Evolutionary conservation across 2,329 filamentous ascomycete genomes (phyloP).

Genomic region (Claviceps pusilla): DNA sequence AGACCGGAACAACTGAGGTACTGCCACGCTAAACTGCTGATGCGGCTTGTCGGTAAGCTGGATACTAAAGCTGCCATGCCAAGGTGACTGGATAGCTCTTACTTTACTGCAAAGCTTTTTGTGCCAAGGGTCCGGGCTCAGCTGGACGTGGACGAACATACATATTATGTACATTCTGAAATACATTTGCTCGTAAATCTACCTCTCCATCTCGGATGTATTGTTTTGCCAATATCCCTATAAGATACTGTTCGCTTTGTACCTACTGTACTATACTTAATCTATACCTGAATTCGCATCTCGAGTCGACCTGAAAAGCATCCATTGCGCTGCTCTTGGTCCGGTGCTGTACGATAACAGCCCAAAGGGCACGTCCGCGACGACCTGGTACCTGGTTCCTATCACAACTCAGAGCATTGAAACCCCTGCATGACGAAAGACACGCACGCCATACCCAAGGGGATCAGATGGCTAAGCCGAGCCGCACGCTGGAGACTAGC

Average conservation of each 20-base stretch:
- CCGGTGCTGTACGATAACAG: not conserved
- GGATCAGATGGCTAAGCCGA: slow-evolving; percentile 11
- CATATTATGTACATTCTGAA: not conserved
- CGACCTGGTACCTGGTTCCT: not conserved
- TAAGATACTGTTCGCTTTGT: not conserved
- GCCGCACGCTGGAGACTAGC: slow-evolving; percentile 13
- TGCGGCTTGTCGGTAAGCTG: not conserved
- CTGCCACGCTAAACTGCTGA: not conserved
- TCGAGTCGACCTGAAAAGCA: not conserved
- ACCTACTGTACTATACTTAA: not conserved
- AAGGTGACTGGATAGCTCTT: not conserved
- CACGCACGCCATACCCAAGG: not conserved
- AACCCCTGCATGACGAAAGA: not conserved
- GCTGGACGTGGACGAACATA: no score
- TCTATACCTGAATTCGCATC: not conserved
- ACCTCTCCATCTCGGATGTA: not conserved
- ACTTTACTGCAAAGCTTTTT: not conserved
- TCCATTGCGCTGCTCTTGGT: not conserved
- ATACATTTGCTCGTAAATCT: no score
- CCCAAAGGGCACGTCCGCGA: not conserved
- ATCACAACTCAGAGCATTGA: not conserved
- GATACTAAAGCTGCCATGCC: not conserved
- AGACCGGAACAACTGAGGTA: not conserved
- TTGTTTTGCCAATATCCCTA: not conserved
- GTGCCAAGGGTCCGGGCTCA: not conserved